Percentiles rank a stretch among this genome's conserved stretches.
phyloP scores from a whole-genome alignment of 1,139 yeast genomes.

The Scheffersomyces quercinus region DNA sequence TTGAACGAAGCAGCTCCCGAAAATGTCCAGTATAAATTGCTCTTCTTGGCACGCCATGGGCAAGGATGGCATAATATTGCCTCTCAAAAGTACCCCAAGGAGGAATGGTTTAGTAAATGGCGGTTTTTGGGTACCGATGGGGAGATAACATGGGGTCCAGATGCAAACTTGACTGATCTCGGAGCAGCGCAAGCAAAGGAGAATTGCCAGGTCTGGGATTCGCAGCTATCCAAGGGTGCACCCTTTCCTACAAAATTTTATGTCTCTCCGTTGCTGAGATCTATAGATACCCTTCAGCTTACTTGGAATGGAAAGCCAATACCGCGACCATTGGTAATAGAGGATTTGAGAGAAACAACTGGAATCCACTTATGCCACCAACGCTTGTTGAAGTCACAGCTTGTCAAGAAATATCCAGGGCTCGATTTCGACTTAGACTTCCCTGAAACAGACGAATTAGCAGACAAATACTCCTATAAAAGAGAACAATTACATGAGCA shows the following conservation, averaged over 20 bases:
- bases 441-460: slow-evolving; percentile 47
- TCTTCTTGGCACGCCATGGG: slow-evolving; percentile 74
- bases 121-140: slow-evolving; percentile 57
- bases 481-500: slow-evolving; percentile 54
- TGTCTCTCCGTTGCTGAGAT: slow-evolving; percentile 66
- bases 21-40: slow-evolving; percentile 50
- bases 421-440: slow-evolving; percentile 42
- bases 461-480: slow-evolving; percentile 22
- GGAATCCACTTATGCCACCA: slow-evolving; percentile 72
- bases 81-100: slow-evolving; percentile 54
- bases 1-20: slow-evolving; percentile 36
- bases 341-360: slow-evolving; percentile 63
- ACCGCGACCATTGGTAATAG: slow-evolving; percentile 45
- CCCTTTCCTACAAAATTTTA: slow-evolving; percentile 57
- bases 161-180: slow-evolving; percentile 59
- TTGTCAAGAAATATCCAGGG: slow-evolving; percentile 21
- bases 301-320: slow-evolving; percentile 57
- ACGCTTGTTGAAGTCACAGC: slow-evolving; percentile 40
- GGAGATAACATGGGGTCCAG: slow-evolving; percentile 64
- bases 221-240: slow-evolving; percentile 47
- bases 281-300: slow-evolving; percentile 54
- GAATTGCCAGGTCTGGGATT: slow-evolving; percentile 45
- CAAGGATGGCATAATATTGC: slow-evolving; percentile 76
- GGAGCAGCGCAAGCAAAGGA: slow-evolving; percentile 51
- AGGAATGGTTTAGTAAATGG: slow-evolving; percentile 64